Percentiles rank a stretch among this genome's conserved stretches.
phyloP scores from a whole-genome alignment of 2,329 filamentous ascomycete species.

The Phaeosphaeriaceae sp. region DNA sequence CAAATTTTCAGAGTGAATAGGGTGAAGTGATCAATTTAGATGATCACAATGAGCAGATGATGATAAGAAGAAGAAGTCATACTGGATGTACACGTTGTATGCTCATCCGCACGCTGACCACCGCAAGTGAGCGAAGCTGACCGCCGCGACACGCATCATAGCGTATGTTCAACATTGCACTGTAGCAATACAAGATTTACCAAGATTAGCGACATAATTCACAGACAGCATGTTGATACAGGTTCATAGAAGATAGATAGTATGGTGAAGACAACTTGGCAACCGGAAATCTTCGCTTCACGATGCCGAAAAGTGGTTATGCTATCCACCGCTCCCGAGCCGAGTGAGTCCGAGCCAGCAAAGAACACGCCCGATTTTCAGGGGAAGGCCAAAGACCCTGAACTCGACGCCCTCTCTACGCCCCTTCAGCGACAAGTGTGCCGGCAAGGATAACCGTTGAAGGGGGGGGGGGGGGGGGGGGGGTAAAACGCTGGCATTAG shows the following conservation, averaged over 20 bases:
- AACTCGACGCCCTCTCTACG: conserved; percentile 11
- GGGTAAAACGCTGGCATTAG: conserved; percentile 7
- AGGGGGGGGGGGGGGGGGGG: background rate
- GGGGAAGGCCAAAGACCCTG: conserved; percentile 22
- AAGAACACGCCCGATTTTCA: background rate
- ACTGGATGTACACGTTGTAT: background rate
- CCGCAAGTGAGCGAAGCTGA: background rate
- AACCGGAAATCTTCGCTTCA: too few relatives aligned
- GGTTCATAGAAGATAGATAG: too few relatives aligned
- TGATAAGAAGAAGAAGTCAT: too few relatives aligned
- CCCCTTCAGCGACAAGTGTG: conserved; percentile 10
- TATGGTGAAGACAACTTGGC: too few relatives aligned
- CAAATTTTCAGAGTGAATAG: too few relatives aligned
- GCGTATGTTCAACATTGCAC: background rate
- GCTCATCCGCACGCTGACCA: background rate
- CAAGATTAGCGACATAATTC: background rate
- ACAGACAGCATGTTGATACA: too few relatives aligned
- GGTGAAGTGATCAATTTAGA: too few relatives aligned
- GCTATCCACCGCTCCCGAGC: too few relatives aligned
- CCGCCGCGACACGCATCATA: background rate
- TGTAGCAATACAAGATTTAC: background rate
- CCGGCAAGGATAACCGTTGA: conserved; percentile 3
- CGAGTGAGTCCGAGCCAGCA: too few relatives aligned
- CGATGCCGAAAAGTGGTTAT: too few relatives aligned
- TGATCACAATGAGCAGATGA: too few relatives aligned